Evolutionary conservation across 352 stramenopile species (phyloP), one percentile per base, ranked within the genome.

Genomic region (Phytophthora fragariae): DNA sequence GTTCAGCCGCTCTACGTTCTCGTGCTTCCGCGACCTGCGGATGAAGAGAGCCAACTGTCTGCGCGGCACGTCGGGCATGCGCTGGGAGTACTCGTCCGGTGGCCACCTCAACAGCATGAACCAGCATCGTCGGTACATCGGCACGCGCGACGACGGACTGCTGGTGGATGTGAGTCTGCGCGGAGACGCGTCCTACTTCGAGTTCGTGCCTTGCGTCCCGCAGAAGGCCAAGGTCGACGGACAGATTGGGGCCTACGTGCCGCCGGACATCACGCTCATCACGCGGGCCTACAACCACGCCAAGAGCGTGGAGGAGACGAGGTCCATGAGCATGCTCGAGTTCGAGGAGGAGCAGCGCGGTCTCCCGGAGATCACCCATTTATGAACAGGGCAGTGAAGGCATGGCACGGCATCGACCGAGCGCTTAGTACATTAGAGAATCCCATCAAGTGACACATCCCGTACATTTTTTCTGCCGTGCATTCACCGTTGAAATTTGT

Each of bases 31-130:
- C 39, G 84, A 94, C 56, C 64, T 92, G 47, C 83, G 85, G 11
- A 91, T 94, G 85, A 94, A 94, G 72, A 88, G 81, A 21, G 78
- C 76, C 9, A 82, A 80, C 29, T 92, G 82, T 70, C 62, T 85
- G 15, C 87, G 85, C 9, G 87, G 87, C 27, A 89, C 79, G 27
- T 83, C 83, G 1, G 85, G 85, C 1, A 78, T 92, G 63, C 69
- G 83, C 41, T 92, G 87, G 87, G 85, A 91, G 44, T 91, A 91
- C 47, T 90, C 84, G 47, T 89, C 84, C 0, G 76, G 80, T 14
- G 85, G 87, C 2, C 71, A 89, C 57, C 72, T 94, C 29, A 89
- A 89, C 63, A 94, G 87, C 68, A 92, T 94, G 87, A 94, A 92
- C 70, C 88, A 94, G 70, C 88, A 94, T 44, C 85, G 85, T 9